Conservation (phyloP, 176 grass and related monocot genomes). For the Raddia distichophylla region DNA sequence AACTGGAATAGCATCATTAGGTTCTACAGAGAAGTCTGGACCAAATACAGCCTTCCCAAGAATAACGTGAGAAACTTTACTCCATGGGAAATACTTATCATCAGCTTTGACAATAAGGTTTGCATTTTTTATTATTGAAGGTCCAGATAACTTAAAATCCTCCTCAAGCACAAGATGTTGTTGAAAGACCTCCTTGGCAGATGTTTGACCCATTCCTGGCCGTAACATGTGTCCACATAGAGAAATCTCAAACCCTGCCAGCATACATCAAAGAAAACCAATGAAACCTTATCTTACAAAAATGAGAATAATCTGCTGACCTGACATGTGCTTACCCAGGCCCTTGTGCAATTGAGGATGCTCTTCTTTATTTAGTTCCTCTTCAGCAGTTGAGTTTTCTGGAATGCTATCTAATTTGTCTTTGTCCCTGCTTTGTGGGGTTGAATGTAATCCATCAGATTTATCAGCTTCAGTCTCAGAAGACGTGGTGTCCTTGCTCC, state of each 20-base stretch:
- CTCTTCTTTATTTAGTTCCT: conserved; percentile 57
- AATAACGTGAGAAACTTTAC: conserved; percentile 80
- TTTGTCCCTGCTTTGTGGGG: conserved; percentile 48
- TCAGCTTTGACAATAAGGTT: conserved; percentile 88
- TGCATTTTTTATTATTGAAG: conserved; percentile 77
- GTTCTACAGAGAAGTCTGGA: conserved; percentile 66
- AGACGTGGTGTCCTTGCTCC: conserved; percentile 34
- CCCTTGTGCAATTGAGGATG: conserved; percentile 46
- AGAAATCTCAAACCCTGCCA: conserved; percentile 87
- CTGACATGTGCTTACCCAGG: conserved; percentile 61
- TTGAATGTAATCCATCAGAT: conserved; percentile 40
- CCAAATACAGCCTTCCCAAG: conserved; percentile 91
- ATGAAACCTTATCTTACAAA: conserved; percentile 35
- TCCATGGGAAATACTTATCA: conserved; percentile 77
- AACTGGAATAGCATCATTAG: conserved; percentile 70
- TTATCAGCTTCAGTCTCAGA: conserved; percentile 29
- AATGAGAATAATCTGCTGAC: conserved; percentile 29
- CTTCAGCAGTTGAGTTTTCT: conserved; percentile 56
- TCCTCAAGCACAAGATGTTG: conserved; percentile 74
- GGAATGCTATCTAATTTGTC: conserved; percentile 63
- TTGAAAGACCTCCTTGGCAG: conserved; percentile 80
- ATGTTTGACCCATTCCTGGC: conserved; percentile 69
- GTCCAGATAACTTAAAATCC: conserved; percentile 76
- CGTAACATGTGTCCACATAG: conserved; percentile 82
- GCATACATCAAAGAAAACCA: conserved; percentile 42